Conservation (phyloP, 768 basidiomycete species). For the Podaxis pistillaris region DNA sequence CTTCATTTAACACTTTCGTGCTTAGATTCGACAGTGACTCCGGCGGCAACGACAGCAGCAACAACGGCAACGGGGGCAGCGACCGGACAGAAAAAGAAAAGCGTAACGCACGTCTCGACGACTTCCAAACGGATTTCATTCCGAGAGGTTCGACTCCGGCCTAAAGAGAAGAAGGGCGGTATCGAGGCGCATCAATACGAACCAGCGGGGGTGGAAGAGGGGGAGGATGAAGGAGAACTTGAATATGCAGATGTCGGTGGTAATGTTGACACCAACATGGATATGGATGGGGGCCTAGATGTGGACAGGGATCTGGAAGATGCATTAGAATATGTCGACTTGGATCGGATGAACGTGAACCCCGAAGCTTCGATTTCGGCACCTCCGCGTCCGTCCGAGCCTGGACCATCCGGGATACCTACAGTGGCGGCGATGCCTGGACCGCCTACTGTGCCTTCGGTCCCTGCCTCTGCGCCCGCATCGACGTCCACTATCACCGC, state of each 20-base stretch:
- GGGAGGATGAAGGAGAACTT: not conserved
- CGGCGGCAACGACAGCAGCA: not conserved
- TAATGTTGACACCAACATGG: not conserved
- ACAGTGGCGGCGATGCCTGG: too few species aligned
- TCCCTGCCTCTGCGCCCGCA: not conserved
- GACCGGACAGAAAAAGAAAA: constrained; percentile 40
- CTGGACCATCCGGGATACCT: not conserved
- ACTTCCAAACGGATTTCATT: constrained; percentile 73
- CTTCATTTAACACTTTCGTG: not conserved
- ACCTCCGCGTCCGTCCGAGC: not conserved
- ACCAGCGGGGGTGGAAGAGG: not conserved
- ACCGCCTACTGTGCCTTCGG: not conserved
- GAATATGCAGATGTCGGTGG: not conserved
- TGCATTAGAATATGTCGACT: constrained; percentile 6
- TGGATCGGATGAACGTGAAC: not conserved
- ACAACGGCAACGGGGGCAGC: not conserved
- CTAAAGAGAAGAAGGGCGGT: constrained; percentile 25
- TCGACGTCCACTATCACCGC: not conserved
- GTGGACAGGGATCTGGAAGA: constrained; percentile 1
- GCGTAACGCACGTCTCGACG: constrained; percentile 54
- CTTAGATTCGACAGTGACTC: not conserved
- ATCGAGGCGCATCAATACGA: not conserved
- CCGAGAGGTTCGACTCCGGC: constrained; percentile 61
- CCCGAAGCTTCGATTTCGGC: too few species aligned
- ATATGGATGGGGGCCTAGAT: not conserved